Base-by-base conservation (phyloP, 768 basidiomycete genomes). In the Boletus insuetus region DNA sequence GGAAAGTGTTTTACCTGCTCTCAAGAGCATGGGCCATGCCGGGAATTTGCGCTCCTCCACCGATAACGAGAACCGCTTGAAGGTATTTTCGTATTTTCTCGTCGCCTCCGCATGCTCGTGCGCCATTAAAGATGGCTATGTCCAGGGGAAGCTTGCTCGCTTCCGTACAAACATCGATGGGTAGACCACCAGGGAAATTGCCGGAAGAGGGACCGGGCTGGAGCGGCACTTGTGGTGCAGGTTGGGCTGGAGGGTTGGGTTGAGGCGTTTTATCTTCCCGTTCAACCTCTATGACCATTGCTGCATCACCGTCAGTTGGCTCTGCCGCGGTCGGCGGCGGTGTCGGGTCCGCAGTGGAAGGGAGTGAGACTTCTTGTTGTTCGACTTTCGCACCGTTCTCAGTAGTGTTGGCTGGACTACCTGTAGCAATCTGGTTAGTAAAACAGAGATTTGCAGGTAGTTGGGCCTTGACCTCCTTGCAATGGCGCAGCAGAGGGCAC, bases 1-100 rank as follows among this genome's bases (percentile, higher is more conserved):
- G 40, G 53, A 52, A 10, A 6, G 29, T 22, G 40, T 38, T 38
- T 60, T 60, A 87, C 93, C 94, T 85, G 80, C 90, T 91, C 68
- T 94, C 90, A 45, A 95, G 73, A 3, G 92, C 93, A 64, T 91
- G 89, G 0, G 82, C 83, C 79, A 94, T 86, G 17, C 91, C 93
- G 10, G 89, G 84, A 50, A 92, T 82, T 48, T 84, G 78, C 8
- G 89, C 87, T 4, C 85, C 84, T 3, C 95, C 95, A 16, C 94
- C 94, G 39, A 95, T 84, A 41, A 98, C 84, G 3, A 98, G 75
- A 19, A 97, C 87, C 3, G 89, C 90, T 65, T 90, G 86, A 26
- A 94, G 79, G 66, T 95, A 91, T 68, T 94, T 92, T 59, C 89
- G 85, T 59, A 92, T 87, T 72, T 91, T 91, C 29, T 96, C 94